Evolutionary conservation across 2,329 filamentous ascomycete genomes (phyloP), one percentile per base, ranked within the genome.

Genomic region (Fusarium paranaense): DNA sequence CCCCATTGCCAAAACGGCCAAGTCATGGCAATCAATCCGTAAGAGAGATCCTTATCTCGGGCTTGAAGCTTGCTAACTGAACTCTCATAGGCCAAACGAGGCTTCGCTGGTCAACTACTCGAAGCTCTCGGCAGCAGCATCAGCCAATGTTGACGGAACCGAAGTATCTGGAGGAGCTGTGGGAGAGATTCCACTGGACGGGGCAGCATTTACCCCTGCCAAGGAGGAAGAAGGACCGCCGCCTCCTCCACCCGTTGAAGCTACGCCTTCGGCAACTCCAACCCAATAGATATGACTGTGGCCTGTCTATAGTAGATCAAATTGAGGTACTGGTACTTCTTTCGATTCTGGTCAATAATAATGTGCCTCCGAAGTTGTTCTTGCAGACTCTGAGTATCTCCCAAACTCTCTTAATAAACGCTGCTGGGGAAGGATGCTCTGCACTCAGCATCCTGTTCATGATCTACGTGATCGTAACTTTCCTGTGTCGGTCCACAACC

Each of bases 1-100:
- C 84, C 83, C 4, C 87, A 89, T 67, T 89, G 88, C 54, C 84
- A 87, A 74, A 77, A 76, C 10, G 87, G 87, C 9, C 88, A 89
- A 82, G 83, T 86, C 32, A 84, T 87, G 80, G 83, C 87, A 7
- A 83, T 89, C 42, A 89, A 89, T 67, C 84, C 85, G 83, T 84
- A 65, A 69, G 82, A 74, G 10, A 30, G 6, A 20, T 10, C 3
- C 14, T 6, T 13, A 9, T 2, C 27, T 10, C 3, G 16, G 18
- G 8, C 2, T 7, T n/a, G 7, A 18, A 11, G 7, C 18, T 7
- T 42, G 2, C 61, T 67, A 14, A 72, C 56, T 13, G 5, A 1
- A 13, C 25, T 11, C 8, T 27, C 5, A 2, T 4, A 76, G 75
- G 8, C 64, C 74, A 4, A 76, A 62, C 7, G 75, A 76, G 9